A percentile compares a stretch with the other conserved stretches of the same genome.
Evolutionary conservation across 495 filamentous ascomycete species (phyloP).

Genomic region (Hypoxylon fuscum): DNA sequence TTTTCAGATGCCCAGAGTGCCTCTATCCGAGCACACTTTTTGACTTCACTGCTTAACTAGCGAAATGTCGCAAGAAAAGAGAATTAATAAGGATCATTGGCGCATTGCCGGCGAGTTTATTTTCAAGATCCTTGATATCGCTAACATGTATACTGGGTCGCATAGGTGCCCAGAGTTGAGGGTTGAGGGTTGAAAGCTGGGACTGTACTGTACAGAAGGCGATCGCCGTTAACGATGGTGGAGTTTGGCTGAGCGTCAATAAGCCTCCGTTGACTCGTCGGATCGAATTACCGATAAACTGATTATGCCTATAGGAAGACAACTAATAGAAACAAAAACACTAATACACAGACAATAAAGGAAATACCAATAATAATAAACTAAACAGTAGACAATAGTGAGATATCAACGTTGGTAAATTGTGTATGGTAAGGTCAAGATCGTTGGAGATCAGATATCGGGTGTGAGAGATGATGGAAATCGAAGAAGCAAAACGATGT

Average conservation of each 20-base stretch:
- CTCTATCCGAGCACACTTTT: no score
- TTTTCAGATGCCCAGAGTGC: slow-evolving; percentile 18
- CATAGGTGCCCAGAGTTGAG: no score
- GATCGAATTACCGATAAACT: slow-evolving; percentile 23
- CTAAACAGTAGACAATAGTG: slow-evolving; percentile 9
- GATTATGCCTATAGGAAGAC: slow-evolving; percentile 21
- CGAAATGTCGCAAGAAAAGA: slow-evolving; percentile 25
- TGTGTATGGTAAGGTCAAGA: no score
- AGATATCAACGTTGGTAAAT: no score
- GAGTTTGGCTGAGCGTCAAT: slow-evolving; percentile 6
- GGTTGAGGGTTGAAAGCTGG: slow-evolving; percentile 20
- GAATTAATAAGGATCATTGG: slow-evolving; percentile 30
- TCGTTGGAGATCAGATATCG: slow-evolving; percentile 33
- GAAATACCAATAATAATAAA: slow-evolving; percentile 11
- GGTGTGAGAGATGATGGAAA: slow-evolving; percentile 36
- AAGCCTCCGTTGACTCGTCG: slow-evolving; percentile 14
- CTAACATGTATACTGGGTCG: slow-evolving; percentile 27
- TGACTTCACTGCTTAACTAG: slow-evolving; percentile 24
- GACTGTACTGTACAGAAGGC: slow-evolving; percentile 26
- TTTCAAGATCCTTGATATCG: not conserved
- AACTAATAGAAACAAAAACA: slow-evolving; percentile 13
- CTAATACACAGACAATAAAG: slow-evolving; percentile 21
- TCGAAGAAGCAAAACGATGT: slow-evolving; percentile 30
- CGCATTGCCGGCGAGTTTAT: slow-evolving; percentile 19
- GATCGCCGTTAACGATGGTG: slow-evolving; percentile 2